A percentile compares a stretch with the other conserved stretches of the same genome.
Conservation (phyloP, 177 flowering plant genomes). For the Tripterygium wilfordii region DNA sequence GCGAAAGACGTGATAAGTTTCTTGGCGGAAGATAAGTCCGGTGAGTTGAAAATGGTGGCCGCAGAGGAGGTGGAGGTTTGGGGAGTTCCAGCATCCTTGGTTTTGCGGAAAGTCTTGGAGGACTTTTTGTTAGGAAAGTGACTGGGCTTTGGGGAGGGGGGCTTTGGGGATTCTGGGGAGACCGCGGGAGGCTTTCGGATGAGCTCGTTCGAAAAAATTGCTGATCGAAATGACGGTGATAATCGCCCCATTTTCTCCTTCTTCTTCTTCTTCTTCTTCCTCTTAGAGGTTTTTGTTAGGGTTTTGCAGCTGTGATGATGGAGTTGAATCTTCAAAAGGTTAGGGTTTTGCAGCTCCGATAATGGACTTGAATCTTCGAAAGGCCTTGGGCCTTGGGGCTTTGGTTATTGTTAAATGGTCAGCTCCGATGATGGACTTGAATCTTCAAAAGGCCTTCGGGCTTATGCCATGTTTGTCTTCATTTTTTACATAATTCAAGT, state of each 20-base stretch:
- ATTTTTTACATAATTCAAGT: no score
- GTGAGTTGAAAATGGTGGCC: conserved; percentile 31
- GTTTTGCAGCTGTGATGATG: conserved; percentile 6
- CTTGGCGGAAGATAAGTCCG: conserved; percentile 60
- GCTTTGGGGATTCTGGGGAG: conserved; percentile 2
- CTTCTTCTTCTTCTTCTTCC: conserved; percentile 9
- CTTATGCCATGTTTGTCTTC: no score
- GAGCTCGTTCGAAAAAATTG: conserved; percentile 21
- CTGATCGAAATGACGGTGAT: conserved; percentile 38
- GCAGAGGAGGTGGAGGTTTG: no score
- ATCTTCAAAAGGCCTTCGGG: no score
- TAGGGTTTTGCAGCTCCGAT: no score
- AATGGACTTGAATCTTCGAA: no score
- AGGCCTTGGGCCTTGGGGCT: no score
- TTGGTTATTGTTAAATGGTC: no score
- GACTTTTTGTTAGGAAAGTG: conserved; percentile 21
- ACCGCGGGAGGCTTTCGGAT: conserved; percentile 13
- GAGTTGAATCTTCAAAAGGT: no score
- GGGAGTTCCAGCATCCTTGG: no score
- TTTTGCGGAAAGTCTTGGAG: no score
- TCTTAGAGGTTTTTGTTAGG: conserved; percentile 8
- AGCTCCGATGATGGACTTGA: no score
- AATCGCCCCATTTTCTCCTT: conserved; percentile 53
- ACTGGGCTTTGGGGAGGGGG: conserved; percentile 12
- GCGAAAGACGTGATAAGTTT: conserved; percentile 39